phyloP scores from a whole-genome alignment of 495 filamentous ascomycete genomes.

The Penicillium lagena region DNA sequence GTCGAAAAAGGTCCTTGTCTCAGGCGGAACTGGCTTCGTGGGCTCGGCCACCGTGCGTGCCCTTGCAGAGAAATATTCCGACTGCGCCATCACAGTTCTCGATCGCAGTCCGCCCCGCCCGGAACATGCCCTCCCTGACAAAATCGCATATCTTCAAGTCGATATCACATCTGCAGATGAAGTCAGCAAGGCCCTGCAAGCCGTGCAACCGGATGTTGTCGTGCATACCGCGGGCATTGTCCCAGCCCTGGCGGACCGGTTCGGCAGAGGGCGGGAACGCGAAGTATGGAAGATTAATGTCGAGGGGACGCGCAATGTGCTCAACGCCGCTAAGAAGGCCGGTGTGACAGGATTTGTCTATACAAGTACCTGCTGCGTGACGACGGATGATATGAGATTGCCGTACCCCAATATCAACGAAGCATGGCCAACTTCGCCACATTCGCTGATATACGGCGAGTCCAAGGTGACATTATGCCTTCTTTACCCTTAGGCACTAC shows the following conservation, averaged over 20 bases:
- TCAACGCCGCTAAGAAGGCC: slow-evolving; percentile 40
- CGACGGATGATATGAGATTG: slow-evolving; percentile 47
- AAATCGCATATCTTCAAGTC: slow-evolving; percentile 25
- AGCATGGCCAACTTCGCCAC: slow-evolving; percentile 38
- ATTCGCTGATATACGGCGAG: slow-evolving; percentile 51
- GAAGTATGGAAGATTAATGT: slow-evolving; percentile 47
- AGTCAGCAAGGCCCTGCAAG: slow-evolving; percentile 22
- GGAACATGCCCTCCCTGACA: slow-evolving; percentile 21
- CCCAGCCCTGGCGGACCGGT: slow-evolving; percentile 34
- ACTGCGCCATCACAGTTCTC: slow-evolving; percentile 37
- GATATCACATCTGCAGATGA: slow-evolving; percentile 29
- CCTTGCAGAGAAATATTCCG: slow-evolving; percentile 33
- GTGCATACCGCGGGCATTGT: slow-evolving; percentile 43
- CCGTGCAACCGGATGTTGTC: slow-evolving; percentile 33
- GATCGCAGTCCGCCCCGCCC: slow-evolving; percentile 30
- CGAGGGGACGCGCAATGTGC: slow-evolving; percentile 51
- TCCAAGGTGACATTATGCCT: slow-evolving; percentile 40
- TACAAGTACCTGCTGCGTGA: slow-evolving; percentile 50
- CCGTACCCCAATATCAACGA: slow-evolving; percentile 51
- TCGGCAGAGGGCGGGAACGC: slow-evolving; percentile 27
- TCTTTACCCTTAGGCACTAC: background rate
- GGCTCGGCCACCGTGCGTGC: slow-evolving; percentile 38
- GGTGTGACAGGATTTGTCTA: slow-evolving; percentile 51
- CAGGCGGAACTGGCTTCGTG: slow-evolving; percentile 49
- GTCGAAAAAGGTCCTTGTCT: slow-evolving; percentile 39